A percentile compares a stretch with the other conserved stretches of the same genome.
Evolutionary conservation across 2,329 filamentous ascomycete genomes (phyloP).

Genomic region (Pseudogymnoascus sp.): DNA sequence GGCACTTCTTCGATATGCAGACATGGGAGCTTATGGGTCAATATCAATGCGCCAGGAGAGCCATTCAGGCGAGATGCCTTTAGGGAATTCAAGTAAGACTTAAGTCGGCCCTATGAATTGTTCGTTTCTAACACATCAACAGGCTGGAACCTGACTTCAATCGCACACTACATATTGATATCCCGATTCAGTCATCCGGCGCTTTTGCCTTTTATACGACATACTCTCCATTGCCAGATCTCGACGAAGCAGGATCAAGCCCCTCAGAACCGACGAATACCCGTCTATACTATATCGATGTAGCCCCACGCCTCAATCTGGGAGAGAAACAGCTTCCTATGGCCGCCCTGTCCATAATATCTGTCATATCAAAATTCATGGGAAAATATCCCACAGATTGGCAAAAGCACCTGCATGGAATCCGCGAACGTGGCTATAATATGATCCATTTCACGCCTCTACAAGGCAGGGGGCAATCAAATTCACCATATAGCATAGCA

Average conservation of each 20-base stretch:
- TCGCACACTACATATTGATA: conserved; percentile 77
- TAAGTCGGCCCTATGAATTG: not conserved
- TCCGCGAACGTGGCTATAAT: conserved; percentile 89
- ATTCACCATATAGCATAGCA: conserved; percentile 94
- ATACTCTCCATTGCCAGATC: conserved; percentile 75
- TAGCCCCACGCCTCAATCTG: conserved; percentile 70
- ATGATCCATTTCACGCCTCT: conserved; percentile 98
- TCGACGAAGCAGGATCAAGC: conserved; percentile 42
- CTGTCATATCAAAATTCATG: conserved; percentile 96
- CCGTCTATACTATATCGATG: conserved; percentile 82
- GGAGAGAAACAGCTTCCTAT: conserved; percentile 68
- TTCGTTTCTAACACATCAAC: conserved; percentile 9
- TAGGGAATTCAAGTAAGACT: conserved; percentile 74
- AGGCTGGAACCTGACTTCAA: conserved; percentile 91
- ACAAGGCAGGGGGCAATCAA: conserved; percentile 78
- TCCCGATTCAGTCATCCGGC: conserved; percentile 73
- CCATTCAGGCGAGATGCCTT: conserved; percentile 73
- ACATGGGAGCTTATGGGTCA: conserved; percentile 92
- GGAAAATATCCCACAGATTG: conserved; percentile 83
- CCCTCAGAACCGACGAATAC: conserved; percentile 56
- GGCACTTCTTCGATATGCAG: conserved; percentile 93
- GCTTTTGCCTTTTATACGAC: conserved; percentile 93
- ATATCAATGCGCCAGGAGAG: conserved; percentile 70
- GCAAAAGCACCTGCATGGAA: conserved; percentile 80
- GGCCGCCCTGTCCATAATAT: conserved; percentile 83